These are phyloP conservation scores for Chenopodium formosanum DNA, from an alignment of 148 eudicot species.

Conservation along the genomic window DNA sequence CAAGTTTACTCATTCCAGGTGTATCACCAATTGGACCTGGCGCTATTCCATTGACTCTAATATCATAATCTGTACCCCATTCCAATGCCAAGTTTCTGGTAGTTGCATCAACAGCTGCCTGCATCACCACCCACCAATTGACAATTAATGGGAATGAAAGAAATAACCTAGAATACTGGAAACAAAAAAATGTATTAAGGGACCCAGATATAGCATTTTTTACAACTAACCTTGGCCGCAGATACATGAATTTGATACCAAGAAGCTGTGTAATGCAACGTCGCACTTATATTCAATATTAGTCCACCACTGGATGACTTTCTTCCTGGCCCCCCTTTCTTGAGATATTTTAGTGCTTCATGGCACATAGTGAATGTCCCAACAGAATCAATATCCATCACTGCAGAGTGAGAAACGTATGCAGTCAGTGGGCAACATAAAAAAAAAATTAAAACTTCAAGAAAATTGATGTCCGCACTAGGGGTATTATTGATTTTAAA, in stretches of 20 bases:
- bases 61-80: conserved; percentile 97
- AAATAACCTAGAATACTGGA: background rate
- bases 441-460: no score
- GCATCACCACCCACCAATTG: conserved; percentile 9
- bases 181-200: background rate
- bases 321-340: conserved; percentile 78
- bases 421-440: background rate
- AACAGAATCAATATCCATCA: conserved; percentile 91
- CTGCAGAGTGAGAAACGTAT: conserved; percentile 27
- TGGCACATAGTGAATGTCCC: conserved; percentile 98
- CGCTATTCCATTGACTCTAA: conserved; percentile 92
- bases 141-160: background rate
- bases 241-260: conserved; percentile 98
- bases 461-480: no score
- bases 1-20: conserved; percentile 87
- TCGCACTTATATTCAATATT: conserved; percentile 89
- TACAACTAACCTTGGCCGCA: conserved; percentile 82
- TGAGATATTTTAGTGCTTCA: conserved; percentile 78
- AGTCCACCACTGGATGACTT: conserved; percentile 65
- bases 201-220: background rate
- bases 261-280: conserved; percentile 92
- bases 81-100: conserved; percentile 93
- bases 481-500: no score
- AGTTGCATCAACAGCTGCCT: conserved; percentile 96
- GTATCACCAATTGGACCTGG: conserved; percentile 95